Evolutionary conservation across 768 basidiomycete genomes (phyloP).

Genomic region (Rhizopogon sp.): DNA sequence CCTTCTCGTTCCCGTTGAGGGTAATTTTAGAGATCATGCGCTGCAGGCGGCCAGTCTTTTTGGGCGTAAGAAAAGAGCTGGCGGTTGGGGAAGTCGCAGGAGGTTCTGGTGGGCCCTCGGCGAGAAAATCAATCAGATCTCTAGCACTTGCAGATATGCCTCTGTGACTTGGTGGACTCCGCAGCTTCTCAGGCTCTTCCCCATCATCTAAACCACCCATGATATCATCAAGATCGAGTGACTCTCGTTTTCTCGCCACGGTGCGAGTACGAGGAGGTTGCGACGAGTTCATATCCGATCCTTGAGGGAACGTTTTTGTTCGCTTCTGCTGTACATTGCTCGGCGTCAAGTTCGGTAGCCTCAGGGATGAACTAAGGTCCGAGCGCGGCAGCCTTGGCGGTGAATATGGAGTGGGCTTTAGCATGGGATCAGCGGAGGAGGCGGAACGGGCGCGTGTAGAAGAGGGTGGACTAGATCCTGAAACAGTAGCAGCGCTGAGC

Average conservation of each 20-base stretch:
- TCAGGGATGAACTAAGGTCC: slow-evolving; percentile 23
- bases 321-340: slow-evolving; percentile 13
- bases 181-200: slow-evolving; percentile 21
- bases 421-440: slow-evolving; percentile 26
- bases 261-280: slow-evolving; percentile 35
- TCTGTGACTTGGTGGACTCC: slow-evolving; percentile 41
- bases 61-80: slow-evolving; percentile 31
- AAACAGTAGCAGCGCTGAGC: slow-evolving; percentile 38
- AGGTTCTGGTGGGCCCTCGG: slow-evolving; percentile 48
- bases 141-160: slow-evolving; percentile 40
- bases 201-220: slow-evolving; percentile 71
- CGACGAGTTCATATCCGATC: slow-evolving; percentile 22
- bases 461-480: slow-evolving; percentile 24
- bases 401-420: slow-evolving; percentile 4
- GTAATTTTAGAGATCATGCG: slow-evolving; percentile 81
- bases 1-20: slow-evolving; percentile 29
- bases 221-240: slow-evolving; percentile 69
- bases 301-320: slow-evolving; percentile 21
- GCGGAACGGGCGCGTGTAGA: slow-evolving; percentile 23
- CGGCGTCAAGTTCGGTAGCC: slow-evolving; percentile 20
- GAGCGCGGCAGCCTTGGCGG: slow-evolving; percentile 25
- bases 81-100: slow-evolving; percentile 15
- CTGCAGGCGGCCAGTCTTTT: slow-evolving; percentile 62
- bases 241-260: slow-evolving; percentile 55
- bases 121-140: slow-evolving; percentile 54